A percentile compares a stretch with the other conserved stretches of the same genome.
phyloP scores from a whole-genome alignment of 2,329 filamentous ascomycete species.

The Neobulgaria alba region DNA sequence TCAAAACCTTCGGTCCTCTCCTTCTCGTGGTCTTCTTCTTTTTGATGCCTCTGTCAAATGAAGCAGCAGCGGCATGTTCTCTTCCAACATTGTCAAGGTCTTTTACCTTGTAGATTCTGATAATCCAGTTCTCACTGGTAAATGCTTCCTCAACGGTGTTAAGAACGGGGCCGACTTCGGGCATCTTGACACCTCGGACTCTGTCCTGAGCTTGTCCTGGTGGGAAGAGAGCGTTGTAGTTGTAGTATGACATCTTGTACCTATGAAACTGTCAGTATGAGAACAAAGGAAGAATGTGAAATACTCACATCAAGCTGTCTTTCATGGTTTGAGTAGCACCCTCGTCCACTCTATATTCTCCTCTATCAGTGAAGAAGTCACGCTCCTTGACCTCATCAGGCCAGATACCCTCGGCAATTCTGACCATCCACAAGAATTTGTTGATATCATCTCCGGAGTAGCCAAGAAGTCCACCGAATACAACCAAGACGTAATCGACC shows the following conservation, averaged over 20 bases:
- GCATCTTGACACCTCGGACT: slow-evolving; percentile 72
- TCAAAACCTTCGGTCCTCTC: slow-evolving; percentile 60
- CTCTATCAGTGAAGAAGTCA: slow-evolving; percentile 86
- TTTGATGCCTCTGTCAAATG: slow-evolving; percentile 74
- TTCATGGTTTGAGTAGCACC: slow-evolving; percentile 94
- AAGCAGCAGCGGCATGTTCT: slow-evolving; percentile 63
- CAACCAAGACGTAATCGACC: slow-evolving; percentile 96
- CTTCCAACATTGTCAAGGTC: slow-evolving; percentile 93
- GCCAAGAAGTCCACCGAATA: slow-evolving; percentile 90
- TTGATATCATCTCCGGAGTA: slow-evolving; percentile 99
- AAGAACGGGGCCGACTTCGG: slow-evolving; percentile 76
- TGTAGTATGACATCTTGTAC: slow-evolving; percentile 99
- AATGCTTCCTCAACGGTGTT: slow-evolving; percentile 93
- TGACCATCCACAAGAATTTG: slow-evolving; percentile 99
- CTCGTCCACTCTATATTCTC: slow-evolving; percentile 93
- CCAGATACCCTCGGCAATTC: slow-evolving; percentile 98
- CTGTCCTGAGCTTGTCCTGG: slow-evolving; percentile 83
- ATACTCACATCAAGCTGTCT: slow-evolving; percentile 92
- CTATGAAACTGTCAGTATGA: slow-evolving; percentile 37
- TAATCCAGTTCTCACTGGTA: slow-evolving; percentile 99
- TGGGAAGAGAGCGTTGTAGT: slow-evolving; percentile 88
- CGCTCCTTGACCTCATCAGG: slow-evolving; percentile 98
- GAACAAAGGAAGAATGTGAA: background rate
- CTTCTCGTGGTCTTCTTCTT: slow-evolving; percentile 71
- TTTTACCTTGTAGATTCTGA: slow-evolving; percentile 99